phyloP scores from a whole-genome alignment of 257 asterid species.

The Primulina huaijiensis region DNA sequence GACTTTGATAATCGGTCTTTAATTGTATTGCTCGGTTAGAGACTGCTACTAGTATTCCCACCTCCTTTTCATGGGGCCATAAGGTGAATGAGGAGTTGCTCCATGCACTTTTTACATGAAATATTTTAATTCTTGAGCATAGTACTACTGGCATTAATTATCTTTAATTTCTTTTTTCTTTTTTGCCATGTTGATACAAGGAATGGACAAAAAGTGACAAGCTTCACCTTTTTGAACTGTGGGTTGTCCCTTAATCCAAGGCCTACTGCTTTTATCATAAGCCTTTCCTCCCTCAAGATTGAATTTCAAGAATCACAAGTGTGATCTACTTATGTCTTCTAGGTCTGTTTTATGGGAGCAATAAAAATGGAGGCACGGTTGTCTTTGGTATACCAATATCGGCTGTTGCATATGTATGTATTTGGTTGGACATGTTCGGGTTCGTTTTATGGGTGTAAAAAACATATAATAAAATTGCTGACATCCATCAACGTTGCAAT shows the following conservation, averaged over 20 bases:
- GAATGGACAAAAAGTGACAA: slow-evolving; percentile 36
- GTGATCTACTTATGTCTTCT: neutral
- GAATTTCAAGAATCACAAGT: slow-evolving; percentile 30
- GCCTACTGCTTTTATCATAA: slow-evolving; percentile 27
- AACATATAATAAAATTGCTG: too few species aligned
- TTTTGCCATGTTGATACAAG: slow-evolving; percentile 29
- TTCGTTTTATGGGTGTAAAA: too few species aligned
- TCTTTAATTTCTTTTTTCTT: slow-evolving; percentile 20
- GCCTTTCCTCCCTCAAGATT: slow-evolving; percentile 49
- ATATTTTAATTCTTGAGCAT: slow-evolving; percentile 22
- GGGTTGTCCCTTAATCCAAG: slow-evolving; percentile 49
- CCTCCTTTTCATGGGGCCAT: slow-evolving; percentile 15
- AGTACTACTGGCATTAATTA: slow-evolving; percentile 37
- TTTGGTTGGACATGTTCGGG: neutral
- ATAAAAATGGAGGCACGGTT: neutral
- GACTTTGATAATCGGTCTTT: too few species aligned
- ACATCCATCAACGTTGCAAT: too few species aligned
- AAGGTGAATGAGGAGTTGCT: slow-evolving; percentile 41
- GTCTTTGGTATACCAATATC: neutral
- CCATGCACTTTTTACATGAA: slow-evolving; percentile 29
- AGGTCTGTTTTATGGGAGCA: neutral
- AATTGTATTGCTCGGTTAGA: too few species aligned
- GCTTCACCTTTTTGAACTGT: slow-evolving; percentile 46
- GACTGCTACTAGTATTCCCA: too few species aligned
- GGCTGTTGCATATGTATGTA: neutral